A percentile compares a stretch with the other conserved stretches of the same genome.
These are phyloP conservation scores for Halophytophthora polymorphica DNA, from an alignment of 352 stramenopile species.

Conservation along the genomic window DNA sequence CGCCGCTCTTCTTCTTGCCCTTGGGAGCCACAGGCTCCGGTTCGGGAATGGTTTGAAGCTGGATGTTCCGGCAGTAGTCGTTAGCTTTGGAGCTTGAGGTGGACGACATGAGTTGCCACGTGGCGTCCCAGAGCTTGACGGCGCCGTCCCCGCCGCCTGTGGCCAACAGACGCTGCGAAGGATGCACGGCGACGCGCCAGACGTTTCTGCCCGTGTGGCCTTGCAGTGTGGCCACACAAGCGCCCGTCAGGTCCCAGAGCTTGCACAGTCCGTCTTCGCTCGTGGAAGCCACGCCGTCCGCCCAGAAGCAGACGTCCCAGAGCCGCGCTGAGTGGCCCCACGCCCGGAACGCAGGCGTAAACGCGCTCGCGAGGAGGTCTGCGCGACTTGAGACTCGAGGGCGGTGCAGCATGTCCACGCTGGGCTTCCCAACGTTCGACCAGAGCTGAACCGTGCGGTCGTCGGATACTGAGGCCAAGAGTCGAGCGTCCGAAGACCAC, in stretches of 20 bases:
- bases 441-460: constrained; percentile 85
- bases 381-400: constrained; percentile 1
- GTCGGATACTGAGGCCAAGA: constrained; percentile 82
- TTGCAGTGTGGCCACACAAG: constrained; percentile 69
- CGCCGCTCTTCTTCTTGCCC: constrained; percentile 28
- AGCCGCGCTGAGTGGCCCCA: constrained; percentile 84
- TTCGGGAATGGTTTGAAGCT: constrained; percentile 23
- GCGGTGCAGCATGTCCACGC: constrained; percentile 9
- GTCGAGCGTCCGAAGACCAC: constrained; percentile 65
- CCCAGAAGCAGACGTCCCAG: constrained; percentile 82
- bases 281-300: constrained; percentile 37
- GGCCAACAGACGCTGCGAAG: constrained; percentile 42
- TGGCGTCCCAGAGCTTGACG: constrained; percentile 77
- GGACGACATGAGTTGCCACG: constrained; percentile 52
- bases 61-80: constrained; percentile 20
- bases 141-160: constrained; percentile 77
- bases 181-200: constrained; percentile 70
- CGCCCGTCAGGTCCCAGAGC: constrained; percentile 56
- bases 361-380: constrained; percentile 26
- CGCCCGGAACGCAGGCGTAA: constrained; percentile 56
- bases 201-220: constrained; percentile 76
- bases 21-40: constrained; percentile 1
- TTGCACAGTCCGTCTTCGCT: constrained; percentile 82
- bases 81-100: constrained; percentile 6
- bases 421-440: constrained; percentile 35